These are phyloP conservation scores for Picocystis salinarum DNA, from an alignment of 139 green algal species.

Conservation along the genomic window DNA sequence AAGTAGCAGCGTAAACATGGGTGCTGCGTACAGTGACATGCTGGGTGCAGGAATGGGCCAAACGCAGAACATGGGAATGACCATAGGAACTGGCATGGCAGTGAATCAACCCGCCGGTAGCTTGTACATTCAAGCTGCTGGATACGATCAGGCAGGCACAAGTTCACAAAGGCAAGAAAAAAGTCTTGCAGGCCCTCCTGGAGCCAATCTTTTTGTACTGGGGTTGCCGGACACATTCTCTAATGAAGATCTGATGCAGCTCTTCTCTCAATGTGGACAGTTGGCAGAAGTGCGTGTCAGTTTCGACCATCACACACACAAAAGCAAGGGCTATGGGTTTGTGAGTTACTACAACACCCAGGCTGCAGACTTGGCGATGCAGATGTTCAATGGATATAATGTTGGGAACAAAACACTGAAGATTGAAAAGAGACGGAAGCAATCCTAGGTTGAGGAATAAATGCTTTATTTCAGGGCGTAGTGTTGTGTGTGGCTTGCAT, in stretches of 20 bases:
- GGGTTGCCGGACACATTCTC: constrained; percentile 14
- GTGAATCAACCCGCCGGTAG: no score
- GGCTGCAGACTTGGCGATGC: constrained; percentile 9
- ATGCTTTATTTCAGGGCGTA: no score
- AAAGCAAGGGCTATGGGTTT: constrained; percentile 9
- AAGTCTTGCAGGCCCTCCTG: constrained; percentile 5
- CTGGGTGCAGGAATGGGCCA: no score
- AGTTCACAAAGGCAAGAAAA: no score
- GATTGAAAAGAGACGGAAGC: constrained; percentile 18
- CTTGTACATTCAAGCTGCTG: no score
- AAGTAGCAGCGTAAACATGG: no score
- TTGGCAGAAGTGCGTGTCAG: constrained; percentile 7
- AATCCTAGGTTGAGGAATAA: no score
- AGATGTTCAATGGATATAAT: constrained; percentile 11
- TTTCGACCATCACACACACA: constrained; percentile 11
- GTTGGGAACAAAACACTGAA: constrained; percentile 11
- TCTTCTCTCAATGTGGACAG: constrained; percentile 8
- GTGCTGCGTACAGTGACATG: no score
- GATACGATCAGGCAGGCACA: no score
- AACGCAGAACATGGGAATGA: no score
- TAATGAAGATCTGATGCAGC: background rate
- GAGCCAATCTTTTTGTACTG: constrained; percentile 19
- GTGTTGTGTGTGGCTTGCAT: no score
- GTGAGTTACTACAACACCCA: constrained; percentile 1
- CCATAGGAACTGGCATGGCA: no score